Percentiles rank a stretch among this genome's conserved stretches.
phyloP scores from a whole-genome alignment of 305 asterid species.

The Caryopteris hybrid region DNA sequence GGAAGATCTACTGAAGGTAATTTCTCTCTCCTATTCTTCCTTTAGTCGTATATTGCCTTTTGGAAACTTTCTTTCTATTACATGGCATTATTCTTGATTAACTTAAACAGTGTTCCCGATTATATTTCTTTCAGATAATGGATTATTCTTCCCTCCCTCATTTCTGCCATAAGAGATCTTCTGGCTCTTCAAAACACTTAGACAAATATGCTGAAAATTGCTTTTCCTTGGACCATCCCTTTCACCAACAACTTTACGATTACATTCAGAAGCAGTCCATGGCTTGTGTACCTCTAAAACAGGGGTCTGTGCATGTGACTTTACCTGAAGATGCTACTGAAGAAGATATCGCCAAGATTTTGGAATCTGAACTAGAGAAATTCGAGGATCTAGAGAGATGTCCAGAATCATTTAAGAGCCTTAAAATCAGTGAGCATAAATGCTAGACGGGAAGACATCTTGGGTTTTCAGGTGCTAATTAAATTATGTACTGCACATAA shows the following conservation, averaged over 20 bases:
- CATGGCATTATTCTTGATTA: neutral
- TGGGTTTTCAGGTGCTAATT: slow-evolving; percentile 17
- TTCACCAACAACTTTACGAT: slow-evolving; percentile 67
- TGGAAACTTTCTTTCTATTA: neutral
- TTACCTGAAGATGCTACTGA: slow-evolving; percentile 57
- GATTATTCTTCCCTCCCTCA: slow-evolving; percentile 83
- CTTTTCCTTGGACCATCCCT: slow-evolving; percentile 80
- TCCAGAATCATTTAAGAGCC: slow-evolving; percentile 31
- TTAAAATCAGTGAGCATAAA: slow-evolving; percentile 32
- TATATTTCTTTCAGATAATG: slow-evolving; percentile 59
- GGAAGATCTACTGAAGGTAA: slow-evolving; percentile 75
- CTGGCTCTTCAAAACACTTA: slow-evolving; percentile 53
- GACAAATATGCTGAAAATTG: slow-evolving; percentile 35
- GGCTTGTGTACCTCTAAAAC: slow-evolving; percentile 37
- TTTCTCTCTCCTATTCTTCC: slow-evolving; percentile 6
- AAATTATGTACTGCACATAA: slow-evolving; percentile 1
- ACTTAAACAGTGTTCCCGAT: neutral
- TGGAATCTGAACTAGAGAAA: slow-evolving; percentile 60
- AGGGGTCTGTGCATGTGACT: slow-evolving; percentile 78
- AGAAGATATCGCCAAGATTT: slow-evolving; percentile 53
- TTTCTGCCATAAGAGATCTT: slow-evolving; percentile 69
- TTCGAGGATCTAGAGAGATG: slow-evolving; percentile 34
- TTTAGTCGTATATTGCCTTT: neutral
- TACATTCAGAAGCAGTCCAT: slow-evolving; percentile 60
- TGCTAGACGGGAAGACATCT: slow-evolving; percentile 17